These are phyloP conservation scores for Apiotrichum gamsii DNA, from an alignment of 1,284 basidiomycete genomes.

Conservation along the genomic window DNA sequence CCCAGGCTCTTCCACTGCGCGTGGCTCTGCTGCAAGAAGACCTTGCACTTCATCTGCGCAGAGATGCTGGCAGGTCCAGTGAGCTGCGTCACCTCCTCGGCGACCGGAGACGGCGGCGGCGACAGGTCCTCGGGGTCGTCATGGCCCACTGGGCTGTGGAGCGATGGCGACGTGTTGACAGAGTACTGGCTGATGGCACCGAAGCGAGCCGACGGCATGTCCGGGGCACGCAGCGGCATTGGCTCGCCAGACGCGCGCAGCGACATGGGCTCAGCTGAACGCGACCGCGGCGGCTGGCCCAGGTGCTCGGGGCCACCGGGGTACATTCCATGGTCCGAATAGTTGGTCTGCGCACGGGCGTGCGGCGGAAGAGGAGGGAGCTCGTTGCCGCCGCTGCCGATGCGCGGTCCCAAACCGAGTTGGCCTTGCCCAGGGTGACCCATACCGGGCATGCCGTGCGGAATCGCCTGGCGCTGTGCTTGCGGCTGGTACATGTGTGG, in stretches of 20 bases:
- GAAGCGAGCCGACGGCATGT: slow-evolving; percentile 11
- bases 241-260: neutral
- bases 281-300: neutral
- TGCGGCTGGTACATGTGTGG: neutral
- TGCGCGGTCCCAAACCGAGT: no score
- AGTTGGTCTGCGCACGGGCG: neutral
- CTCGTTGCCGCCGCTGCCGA: no score
- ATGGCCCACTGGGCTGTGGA: no score
- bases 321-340: slow-evolving; percentile 1
- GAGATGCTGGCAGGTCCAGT: slow-evolving; percentile 67
- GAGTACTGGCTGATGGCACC: slow-evolving; percentile 2
- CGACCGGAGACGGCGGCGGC: slow-evolving; percentile 30
- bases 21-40: slow-evolving; percentile 91
- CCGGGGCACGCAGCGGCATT: slow-evolving; percentile 1
- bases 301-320: neutral
- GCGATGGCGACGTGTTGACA: neutral
- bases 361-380: neutral
- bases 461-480: neutral
- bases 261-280: slow-evolving; percentile 1
- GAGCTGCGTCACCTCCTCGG: slow-evolving; percentile 51
- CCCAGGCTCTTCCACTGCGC: slow-evolving; percentile 96
- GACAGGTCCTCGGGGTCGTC: slow-evolving; percentile 1
- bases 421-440: neutral
- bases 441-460: neutral
- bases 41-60: slow-evolving; percentile 97